Base-by-base conservation (phyloP, 1,284 basidiomycete species). In the Pseudomicrostroma phylloplanum region DNA sequence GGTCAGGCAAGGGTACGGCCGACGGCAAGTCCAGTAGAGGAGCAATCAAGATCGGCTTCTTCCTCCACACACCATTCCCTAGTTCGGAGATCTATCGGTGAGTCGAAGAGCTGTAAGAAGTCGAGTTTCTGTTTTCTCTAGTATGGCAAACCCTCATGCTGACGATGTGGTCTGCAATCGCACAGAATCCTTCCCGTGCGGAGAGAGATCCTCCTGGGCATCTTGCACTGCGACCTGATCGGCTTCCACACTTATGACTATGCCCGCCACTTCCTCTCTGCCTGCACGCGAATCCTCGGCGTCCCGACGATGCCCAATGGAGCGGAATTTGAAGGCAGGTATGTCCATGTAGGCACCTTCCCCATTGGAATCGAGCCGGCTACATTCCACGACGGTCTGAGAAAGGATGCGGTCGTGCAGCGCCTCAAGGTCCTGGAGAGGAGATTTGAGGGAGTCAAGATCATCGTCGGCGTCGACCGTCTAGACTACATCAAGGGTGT, bases 401-500 rank as follows among this genome's bases (percentile, higher is more conserved):
- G 87, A 80, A 88, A 88, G 67, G 86, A 87, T 7, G 84, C 84
- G 0, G 92, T 98, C 21, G 84, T 87, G 77, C 84, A 86, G 63
- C 88, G 96, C 26, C 87, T 98, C 65, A 79, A 84, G 46, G 85
- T 88, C 66, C 85, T 98, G 39, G 88, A 93, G 80, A 86, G 90
- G 58, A 86, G 93, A 53, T 98, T 97, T 80, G 86, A 88, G 54
- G 93, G 90, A 56, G 90, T 93, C 78, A 97, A 97, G 81, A 88
- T 98, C 77, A 96, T 98, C 78, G 92, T 98, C 64, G 96, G 94
- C 62, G 94, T 98, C 46, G 96, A 98, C 80, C 87, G 94, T 53
- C 84, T 98, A 58, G 96, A 98, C 80, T 98, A 98, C 82, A 98
- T 98, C 87, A 98, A 98, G 84, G 94, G 94, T 76, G 92, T 98